Conservation (phyloP, 139 green algal genomes). For the Coelastrella sp. region DNA sequence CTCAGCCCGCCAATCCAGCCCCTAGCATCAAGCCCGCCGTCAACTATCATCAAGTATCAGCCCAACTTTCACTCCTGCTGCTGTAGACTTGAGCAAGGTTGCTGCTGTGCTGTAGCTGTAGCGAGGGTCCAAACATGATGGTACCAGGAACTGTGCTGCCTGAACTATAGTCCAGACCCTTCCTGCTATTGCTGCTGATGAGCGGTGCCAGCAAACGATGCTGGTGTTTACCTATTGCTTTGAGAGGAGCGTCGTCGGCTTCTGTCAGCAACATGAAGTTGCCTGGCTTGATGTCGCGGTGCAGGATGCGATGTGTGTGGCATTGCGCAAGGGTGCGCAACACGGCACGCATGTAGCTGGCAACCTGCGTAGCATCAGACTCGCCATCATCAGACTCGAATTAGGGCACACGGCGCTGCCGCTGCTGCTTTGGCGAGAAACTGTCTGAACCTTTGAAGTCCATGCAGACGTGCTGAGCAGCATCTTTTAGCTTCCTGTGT, state of each 20-base stretch:
- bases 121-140: too few species aligned
- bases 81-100: too few species aligned
- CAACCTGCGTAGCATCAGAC: constrained; percentile 72
- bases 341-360: constrained; percentile 80
- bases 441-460: neutral
- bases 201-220: neutral
- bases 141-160: neutral
- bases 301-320: constrained; percentile 78
- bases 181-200: neutral
- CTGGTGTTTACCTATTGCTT: constrained; percentile 82
- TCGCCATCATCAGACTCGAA: too few species aligned
- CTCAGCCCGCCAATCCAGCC: too few species aligned
- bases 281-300: constrained; percentile 87
- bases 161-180: too few species aligned
- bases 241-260: constrained; percentile 77
- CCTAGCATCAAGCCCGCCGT: too few species aligned
- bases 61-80: too few species aligned
- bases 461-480: too few species aligned
- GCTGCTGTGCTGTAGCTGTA: neutral
- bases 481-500: too few species aligned
- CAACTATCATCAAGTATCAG: too few species aligned
- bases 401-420: neutral
- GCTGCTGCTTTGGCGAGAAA: neutral
- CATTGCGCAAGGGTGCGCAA: constrained; percentile 84
- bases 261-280: constrained; percentile 94